Percentiles rank a stretch among this genome's conserved stretches.
phyloP scores from a whole-genome alignment of 2,329 filamentous ascomycete species.

The Monosporascus sp. region DNA sequence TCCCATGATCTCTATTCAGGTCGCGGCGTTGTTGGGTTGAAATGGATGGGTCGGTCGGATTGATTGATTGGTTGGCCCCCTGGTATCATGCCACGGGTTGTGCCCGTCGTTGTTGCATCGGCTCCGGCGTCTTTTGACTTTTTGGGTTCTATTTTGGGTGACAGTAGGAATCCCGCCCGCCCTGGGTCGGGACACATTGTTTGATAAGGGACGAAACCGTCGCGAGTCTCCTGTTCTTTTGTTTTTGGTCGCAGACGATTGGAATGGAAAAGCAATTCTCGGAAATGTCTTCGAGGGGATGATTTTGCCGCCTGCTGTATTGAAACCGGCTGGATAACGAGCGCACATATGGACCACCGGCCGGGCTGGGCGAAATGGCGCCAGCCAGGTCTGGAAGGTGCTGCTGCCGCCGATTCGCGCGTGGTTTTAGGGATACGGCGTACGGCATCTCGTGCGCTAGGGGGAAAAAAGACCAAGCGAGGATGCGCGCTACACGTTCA shows the following conservation, averaged over 20 bases:
- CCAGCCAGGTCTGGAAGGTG: neutral
- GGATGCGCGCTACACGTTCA: neutral
- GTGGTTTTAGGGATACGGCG: no score
- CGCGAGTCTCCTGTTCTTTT: neutral
- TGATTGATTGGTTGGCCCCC: neutral
- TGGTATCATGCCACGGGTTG: neutral
- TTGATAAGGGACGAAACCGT: neutral
- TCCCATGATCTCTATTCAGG: neutral
- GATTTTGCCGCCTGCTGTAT: no score
- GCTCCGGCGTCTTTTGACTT: neutral
- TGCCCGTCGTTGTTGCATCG: neutral
- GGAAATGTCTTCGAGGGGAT: no score
- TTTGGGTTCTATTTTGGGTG: neutral
- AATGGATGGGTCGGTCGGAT: neutral
- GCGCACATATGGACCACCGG: no score
- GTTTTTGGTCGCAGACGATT: neutral
- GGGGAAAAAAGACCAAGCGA: neutral
- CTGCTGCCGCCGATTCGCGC: no score
- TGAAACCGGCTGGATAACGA: neutral
- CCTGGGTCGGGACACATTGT: neutral
- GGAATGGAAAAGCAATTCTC: no score
- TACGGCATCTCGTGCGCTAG: neutral
- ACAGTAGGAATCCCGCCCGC: neutral
- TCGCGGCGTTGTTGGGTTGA: neutral
- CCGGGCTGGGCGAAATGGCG: neutral